phyloP scores from a whole-genome alignment of 2,329 filamentous ascomycete genomes.

The Paraconiothyrium brasiliense region DNA sequence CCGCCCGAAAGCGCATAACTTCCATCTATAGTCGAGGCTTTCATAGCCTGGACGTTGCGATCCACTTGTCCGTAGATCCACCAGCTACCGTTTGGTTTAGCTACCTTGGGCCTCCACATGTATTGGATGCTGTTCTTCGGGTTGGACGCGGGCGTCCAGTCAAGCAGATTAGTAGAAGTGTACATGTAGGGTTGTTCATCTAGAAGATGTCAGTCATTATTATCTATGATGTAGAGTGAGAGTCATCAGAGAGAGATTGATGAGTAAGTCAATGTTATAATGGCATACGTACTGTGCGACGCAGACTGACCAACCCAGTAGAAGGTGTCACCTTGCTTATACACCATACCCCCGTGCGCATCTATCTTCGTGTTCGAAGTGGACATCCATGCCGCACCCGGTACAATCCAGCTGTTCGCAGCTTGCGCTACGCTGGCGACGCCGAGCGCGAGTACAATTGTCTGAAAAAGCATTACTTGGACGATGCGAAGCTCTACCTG shows the following conservation, averaged over 20 bases:
- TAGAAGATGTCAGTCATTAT: constrained; percentile 22
- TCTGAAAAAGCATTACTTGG: not conserved
- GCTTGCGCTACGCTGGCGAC: constrained; percentile 6
- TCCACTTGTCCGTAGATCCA: constrained; percentile 56
- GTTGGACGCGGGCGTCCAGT: constrained; percentile 47
- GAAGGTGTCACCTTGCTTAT: constrained; percentile 50
- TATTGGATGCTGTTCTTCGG: constrained; percentile 47
- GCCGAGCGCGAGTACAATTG: constrained; percentile 8
- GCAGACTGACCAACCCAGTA: constrained; percentile 55
- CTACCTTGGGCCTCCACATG: constrained; percentile 55
- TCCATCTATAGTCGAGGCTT: constrained; percentile 42
- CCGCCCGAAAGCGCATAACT: constrained; percentile 42
- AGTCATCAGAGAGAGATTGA: not conserved
- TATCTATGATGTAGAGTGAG: not conserved
- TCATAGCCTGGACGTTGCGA: constrained; percentile 50
- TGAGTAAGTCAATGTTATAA: not conserved
- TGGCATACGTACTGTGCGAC: constrained; percentile 37
- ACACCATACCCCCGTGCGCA: constrained; percentile 52
- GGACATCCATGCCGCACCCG: constrained; percentile 53
- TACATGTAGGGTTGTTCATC: constrained; percentile 52
- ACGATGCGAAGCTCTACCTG: not conserved
- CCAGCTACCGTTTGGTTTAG: constrained; percentile 53
- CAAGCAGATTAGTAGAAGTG: constrained; percentile 52
- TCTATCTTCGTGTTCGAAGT: constrained; percentile 53
- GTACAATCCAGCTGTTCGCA: constrained; percentile 50